phyloP scores from a whole-genome alignment of 768 basidiomycete species.

The Hypholoma fasciculare region DNA sequence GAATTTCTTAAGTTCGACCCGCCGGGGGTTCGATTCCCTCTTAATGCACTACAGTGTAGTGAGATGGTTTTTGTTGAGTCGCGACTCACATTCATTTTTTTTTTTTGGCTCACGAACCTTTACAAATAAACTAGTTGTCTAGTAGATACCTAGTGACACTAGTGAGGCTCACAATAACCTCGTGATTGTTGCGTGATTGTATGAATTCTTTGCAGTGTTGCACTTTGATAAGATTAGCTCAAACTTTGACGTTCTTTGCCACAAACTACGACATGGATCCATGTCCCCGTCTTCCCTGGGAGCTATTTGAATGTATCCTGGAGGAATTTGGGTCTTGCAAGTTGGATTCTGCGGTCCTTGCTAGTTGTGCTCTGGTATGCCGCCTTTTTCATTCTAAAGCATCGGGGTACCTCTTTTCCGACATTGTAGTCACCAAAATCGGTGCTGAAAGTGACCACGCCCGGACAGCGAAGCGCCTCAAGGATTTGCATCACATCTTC shows the following conservation, averaged over 20 bases:
- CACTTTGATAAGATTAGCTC: neutral
- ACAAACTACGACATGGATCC: neutral
- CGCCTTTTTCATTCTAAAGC: conserved; percentile 7
- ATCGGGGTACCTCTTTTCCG: conserved; percentile 3
- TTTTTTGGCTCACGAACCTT: too few relatives aligned
- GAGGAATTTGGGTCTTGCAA: neutral
- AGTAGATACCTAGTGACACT: too few relatives aligned
- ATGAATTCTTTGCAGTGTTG: neutral
- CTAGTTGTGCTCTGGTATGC: conserved; percentile 9
- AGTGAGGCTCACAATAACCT: neutral
- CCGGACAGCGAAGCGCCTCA: neutral
- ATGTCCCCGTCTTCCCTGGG: conserved; percentile 1
- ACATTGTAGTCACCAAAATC: neutral
- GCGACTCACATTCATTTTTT: too few relatives aligned
- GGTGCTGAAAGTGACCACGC: neutral
- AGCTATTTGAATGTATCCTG: conserved; percentile 8
- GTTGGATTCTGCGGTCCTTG: neutral
- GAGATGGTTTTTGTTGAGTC: too few relatives aligned
- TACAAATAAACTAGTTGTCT: too few relatives aligned
- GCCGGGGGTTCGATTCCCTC: conserved; percentile 88
- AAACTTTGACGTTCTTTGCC: neutral
- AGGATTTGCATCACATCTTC: neutral
- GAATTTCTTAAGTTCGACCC: conserved; percentile 49
- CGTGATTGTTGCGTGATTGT: neutral
- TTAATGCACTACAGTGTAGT: conserved; percentile 50